A percentile compares a stretch with the other conserved stretches of the same genome.
These are phyloP conservation scores for Sarocladiaceae sp. DNA, from an alignment of 2,329 filamentous ascomycete species.

Conservation along the genomic window DNA sequence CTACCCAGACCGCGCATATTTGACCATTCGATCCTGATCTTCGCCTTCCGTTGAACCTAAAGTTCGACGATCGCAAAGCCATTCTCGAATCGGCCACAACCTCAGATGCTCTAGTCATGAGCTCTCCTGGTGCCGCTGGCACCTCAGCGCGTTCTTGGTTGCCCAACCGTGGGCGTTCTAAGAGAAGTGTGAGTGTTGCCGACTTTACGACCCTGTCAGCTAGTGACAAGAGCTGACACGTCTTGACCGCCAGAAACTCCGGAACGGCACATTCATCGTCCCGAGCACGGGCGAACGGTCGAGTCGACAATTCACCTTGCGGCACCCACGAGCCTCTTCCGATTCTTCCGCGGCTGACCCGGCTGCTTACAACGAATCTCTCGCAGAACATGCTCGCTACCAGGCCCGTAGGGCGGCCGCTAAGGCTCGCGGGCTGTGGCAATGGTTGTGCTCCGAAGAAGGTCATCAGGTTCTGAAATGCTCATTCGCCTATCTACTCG, in stretches of 20 bases:
- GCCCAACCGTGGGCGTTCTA: conserved; percentile 7
- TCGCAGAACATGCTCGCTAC: conserved; percentile 3
- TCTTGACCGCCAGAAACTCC: conserved; percentile 54
- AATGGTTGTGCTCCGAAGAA: conserved; percentile 65
- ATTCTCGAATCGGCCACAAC: too few species aligned
- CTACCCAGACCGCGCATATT: background rate
- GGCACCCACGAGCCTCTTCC: conserved; percentile 22
- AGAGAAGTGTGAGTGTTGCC: conserved; percentile 1
- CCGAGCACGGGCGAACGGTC: conserved; percentile 82
- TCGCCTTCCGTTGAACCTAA: conserved; percentile 6
- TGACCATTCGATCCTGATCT: conserved; percentile 4
- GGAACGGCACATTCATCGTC: conserved; percentile 82
- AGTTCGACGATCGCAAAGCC: too few species aligned
- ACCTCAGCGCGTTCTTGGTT: conserved; percentile 4
- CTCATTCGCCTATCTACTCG: conserved; percentile 82
- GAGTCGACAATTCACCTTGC: conserved; percentile 74
- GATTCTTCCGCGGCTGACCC: background rate
- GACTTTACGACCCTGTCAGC: background rate
- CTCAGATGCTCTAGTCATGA: conserved; percentile 2
- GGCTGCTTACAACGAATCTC: background rate
- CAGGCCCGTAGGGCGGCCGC: conserved; percentile 27
- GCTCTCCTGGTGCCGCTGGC: background rate
- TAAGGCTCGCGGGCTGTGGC: conserved; percentile 38
- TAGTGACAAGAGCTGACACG: background rate
- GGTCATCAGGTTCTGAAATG: conserved; percentile 86